These are phyloP conservation scores for Pseudogymnoascus sp. DNA, from an alignment of 2,329 filamentous ascomycete genomes.

Conservation along the genomic window DNA sequence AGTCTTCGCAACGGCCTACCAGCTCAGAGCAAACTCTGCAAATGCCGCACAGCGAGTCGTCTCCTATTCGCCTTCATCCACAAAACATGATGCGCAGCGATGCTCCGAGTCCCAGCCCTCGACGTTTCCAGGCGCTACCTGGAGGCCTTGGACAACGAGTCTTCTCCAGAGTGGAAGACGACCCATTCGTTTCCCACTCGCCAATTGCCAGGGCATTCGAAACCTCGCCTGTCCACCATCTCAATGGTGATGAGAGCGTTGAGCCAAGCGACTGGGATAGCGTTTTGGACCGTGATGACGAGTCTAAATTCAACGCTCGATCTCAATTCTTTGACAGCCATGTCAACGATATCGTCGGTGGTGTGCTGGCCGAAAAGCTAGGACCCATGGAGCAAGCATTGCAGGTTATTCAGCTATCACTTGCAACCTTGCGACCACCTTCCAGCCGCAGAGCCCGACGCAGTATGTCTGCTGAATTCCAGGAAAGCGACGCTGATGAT, in stretches of 20 bases:
- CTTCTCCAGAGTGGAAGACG: constrained; percentile 41
- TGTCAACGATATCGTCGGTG: constrained; percentile 78
- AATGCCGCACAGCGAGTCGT: constrained; percentile 32
- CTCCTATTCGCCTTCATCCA: constrained; percentile 47
- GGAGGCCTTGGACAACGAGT: constrained; percentile 40
- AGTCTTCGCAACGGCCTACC: constrained; percentile 35
- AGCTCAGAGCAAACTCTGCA: constrained; percentile 8
- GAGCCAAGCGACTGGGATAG: constrained; percentile 89
- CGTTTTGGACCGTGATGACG: constrained; percentile 72
- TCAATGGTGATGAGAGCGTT: constrained; percentile 56
- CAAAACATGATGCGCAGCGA: constrained; percentile 55
- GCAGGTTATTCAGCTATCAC: constrained; percentile 63
- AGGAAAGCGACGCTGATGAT: constrained; percentile 88
- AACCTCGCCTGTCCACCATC: constrained; percentile 52
- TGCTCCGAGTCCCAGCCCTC: constrained; percentile 66
- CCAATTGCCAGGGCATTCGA: constrained; percentile 40
- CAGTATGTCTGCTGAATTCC: constrained; percentile 61
- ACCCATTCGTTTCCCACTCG: constrained; percentile 25
- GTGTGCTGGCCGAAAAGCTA: constrained; percentile 67
- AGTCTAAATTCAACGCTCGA: constrained; percentile 72
- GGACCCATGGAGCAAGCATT: constrained; percentile 76
- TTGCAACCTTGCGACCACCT: constrained; percentile 51
- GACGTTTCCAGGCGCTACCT: constrained; percentile 42
- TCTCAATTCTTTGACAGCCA: constrained; percentile 86
- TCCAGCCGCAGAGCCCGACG: constrained; percentile 54